Evolutionary conservation across 805 yeast genomes (phyloP), one percentile per base, ranked within the genome.

Genomic region (Wickerhamomyces chambardii): DNA sequence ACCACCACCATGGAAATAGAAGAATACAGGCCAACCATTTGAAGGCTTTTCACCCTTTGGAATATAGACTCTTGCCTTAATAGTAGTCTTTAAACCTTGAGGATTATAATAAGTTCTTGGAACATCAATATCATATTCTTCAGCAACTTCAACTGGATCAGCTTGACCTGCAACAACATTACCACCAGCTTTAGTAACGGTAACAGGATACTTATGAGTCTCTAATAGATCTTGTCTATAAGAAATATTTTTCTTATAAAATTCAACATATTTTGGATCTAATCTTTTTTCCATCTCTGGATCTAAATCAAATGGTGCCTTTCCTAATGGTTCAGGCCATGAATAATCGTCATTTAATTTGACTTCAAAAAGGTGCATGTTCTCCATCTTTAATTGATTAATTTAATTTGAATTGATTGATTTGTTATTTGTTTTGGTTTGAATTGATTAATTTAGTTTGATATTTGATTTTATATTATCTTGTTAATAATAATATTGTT

Each of bases 1-100:
- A 2, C 70, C 70, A 21, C 72, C 70, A 17, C 70, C 72, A 38
- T 66, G 72, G 48, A 44, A 61, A 58, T 60, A 63, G 21, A 65
- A 38, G 27, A 55, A 47, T 16, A 58, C 44, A 10, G 68, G 68
- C 58, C 59, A 62, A 10, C 67, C 68, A 7, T 37, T 48, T 11
- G 29, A 45, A 4, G 68, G 68, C 9, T 48, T 43, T 15, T 49
- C 56, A 24, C 26, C 12, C 12, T 24, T n/a, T 15, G 70, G 69
- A 24, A 55, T 53, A 37, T 63, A 65, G 3, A 64, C 64, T 37
- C 70, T 49, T 37, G 36, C 53, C 10, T 39, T 46, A 37, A 40
- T 46, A 15, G 29, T 14, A 14, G 33, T 28, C 4, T 15, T 30
- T 14, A 10, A 5, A 6, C 12, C 14, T 14, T 30, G 17, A n/a